phyloP scores from a whole-genome alignment of 805 yeast species.

The Maudiozyma pseudohumilis region DNA sequence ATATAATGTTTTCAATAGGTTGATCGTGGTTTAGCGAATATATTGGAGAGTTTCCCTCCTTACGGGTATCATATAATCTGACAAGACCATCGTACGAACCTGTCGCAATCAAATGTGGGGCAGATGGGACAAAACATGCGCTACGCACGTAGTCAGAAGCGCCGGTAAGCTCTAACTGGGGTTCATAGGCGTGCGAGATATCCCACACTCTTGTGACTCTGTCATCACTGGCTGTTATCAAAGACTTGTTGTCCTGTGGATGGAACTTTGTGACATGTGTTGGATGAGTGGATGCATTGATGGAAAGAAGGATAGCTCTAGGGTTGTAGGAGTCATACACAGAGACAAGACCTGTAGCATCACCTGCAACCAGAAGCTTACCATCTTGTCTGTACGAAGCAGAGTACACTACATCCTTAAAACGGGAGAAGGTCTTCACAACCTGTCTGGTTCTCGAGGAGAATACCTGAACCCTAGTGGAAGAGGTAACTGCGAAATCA shows the following conservation, averaged over 20 bases:
- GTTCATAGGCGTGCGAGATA: slow-evolving; percentile 66
- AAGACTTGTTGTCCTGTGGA: slow-evolving; percentile 46
- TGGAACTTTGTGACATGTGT: slow-evolving; percentile 92
- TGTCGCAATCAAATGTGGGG: slow-evolving; percentile 72
- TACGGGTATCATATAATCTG: slow-evolving; percentile 75
- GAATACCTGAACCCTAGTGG: slow-evolving; percentile 85
- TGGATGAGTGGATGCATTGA: slow-evolving; percentile 78
- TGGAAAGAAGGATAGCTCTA: slow-evolving; percentile 65
- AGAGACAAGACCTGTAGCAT: slow-evolving; percentile 88
- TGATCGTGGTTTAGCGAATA: slow-evolving; percentile 58
- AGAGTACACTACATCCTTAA: slow-evolving; percentile 83
- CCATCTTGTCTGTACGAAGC: slow-evolving; percentile 93
- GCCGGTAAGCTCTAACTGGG: slow-evolving; percentile 55
- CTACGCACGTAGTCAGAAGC: slow-evolving; percentile 86
- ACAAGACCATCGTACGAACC: slow-evolving; percentile 91
- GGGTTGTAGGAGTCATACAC: slow-evolving; percentile 79
- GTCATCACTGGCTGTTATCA: slow-evolving; percentile 88
- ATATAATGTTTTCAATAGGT: slow-evolving; percentile 79
- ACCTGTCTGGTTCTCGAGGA: slow-evolving; percentile 93
- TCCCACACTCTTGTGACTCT: slow-evolving; percentile 81
- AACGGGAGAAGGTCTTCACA: slow-evolving; percentile 71
- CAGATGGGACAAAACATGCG: slow-evolving; percentile 64
- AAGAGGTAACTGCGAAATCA: slow-evolving; percentile 88
- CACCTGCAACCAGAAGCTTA: slow-evolving; percentile 84
- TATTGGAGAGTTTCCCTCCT: slow-evolving; percentile 39